Base-by-base conservation (phyloP, 805 yeast genomes). In the Barnettozyma vustinii region DNA sequence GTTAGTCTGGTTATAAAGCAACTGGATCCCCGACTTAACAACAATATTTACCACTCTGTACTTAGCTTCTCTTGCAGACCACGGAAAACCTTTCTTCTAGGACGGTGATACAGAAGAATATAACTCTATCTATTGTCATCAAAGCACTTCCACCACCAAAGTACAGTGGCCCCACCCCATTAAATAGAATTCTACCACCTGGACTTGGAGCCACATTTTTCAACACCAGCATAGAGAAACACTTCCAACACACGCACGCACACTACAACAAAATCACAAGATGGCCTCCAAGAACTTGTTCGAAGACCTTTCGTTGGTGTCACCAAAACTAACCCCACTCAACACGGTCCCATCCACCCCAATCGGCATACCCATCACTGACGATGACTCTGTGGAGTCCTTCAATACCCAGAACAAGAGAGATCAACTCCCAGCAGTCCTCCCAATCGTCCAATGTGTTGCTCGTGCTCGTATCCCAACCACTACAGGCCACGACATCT, bases 401-500 rank as follows among this genome's bases (percentile, higher is more conserved):
- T 51, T 50, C 9, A 30, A 44, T 8, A 27, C 50, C 16, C 50
- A 52, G 26, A 48, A 56, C 12, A 69, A 68, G 45, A 62, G 75
- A 57, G 52, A 61, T 37, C 72, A 70, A 27, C 66, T 81, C 13
- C 84, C 83, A 7, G 77, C 72, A 42, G 59, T 50, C 18, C 70
- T 92, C 52, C 98, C 98, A 1, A 57, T 64, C 23, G 98, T 94
- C 12, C 77, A 78, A 59, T 94, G 99, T 66, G 78, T 89, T 46
- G 96, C 96, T 5, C 74, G 99, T 47, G 99, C 99, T 2, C 74
- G 99, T 51, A 92, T 94, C 48, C 99, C 99, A 44, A 94, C 99
- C 4, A 90, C 96, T 1, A 82, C 83, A 47, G 98, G 97, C 3
- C 90, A 95, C 1, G 99, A 94, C 62, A 90, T 92, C 45, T 94